Conservation (phyloP, 2,329 filamentous ascomycete species). For the Triangularia verruculosa region DNA sequence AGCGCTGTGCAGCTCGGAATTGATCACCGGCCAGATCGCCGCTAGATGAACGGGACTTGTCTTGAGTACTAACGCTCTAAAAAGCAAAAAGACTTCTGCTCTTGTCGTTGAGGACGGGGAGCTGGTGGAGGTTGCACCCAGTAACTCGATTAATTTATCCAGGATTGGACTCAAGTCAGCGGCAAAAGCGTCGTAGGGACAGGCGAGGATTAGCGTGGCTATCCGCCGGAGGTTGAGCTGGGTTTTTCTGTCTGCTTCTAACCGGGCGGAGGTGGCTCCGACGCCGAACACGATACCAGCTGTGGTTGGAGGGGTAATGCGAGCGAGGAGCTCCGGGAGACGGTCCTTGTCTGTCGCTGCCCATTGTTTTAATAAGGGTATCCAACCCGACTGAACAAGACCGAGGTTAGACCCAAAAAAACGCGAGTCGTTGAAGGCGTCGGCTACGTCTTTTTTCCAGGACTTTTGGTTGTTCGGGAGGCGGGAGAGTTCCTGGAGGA, state of each 20-base stretch:
- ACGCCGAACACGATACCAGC: slow-evolving; percentile 99
- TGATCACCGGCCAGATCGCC: slow-evolving; percentile 85
- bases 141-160: slow-evolving; percentile 82
- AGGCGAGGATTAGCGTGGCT: slow-evolving; percentile 74
- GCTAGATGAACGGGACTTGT: slow-evolving; percentile 77
- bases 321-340: slow-evolving; percentile 73
- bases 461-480: slow-evolving; percentile 78
- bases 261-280: slow-evolving; percentile 83
- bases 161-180: slow-evolving; percentile 69
- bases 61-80: slow-evolving; percentile 77
- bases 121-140: slow-evolving; percentile 78
- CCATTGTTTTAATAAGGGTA: slow-evolving; percentile 82
- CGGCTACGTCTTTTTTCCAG: slow-evolving; percentile 89
- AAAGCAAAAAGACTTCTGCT: slow-evolving; percentile 84
- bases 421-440: slow-evolving; percentile 85
- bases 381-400: slow-evolving; percentile 72
- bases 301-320: slow-evolving; percentile 80
- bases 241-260: slow-evolving; percentile 92
- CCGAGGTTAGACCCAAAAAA: slow-evolving; percentile 72
- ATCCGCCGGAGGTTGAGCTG: slow-evolving; percentile 86
- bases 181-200: slow-evolving; percentile 75
- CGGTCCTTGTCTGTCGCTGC: slow-evolving; percentile 82
- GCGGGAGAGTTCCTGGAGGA: slow-evolving; percentile 74
- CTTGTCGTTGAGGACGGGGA: slow-evolving; percentile 89
- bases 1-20: slow-evolving; percentile 77